Evolutionary conservation across 805 yeast genomes (phyloP).

Genomic region (Tetrapisispora nanseiensis): DNA sequence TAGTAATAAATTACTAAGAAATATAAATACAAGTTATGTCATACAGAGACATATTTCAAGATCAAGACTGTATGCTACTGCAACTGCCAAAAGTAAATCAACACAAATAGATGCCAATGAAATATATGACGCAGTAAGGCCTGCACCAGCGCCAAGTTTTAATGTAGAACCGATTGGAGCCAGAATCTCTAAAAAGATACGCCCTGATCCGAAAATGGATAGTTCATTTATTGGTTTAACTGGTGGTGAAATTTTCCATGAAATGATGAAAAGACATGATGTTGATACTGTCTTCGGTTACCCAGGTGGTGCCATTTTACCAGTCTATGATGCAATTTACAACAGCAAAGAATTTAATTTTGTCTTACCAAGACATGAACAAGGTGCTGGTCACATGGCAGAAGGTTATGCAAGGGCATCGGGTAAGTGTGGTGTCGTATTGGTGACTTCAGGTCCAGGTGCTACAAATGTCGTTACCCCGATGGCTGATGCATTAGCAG

Average conservation of each 20-base stretch:
- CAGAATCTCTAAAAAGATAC: conserved; percentile 2
- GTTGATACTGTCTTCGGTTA: conserved; percentile 96
- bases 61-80: not conserved
- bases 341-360: conserved; percentile 83
- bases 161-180: conserved; percentile 16
- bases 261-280: conserved; percentile 93
- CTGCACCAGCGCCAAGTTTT: conserved; percentile 32
- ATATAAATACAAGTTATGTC: not conserved
- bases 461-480: conserved; percentile 99
- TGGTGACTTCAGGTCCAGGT: conserved; percentile 99
- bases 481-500: conserved; percentile 93
- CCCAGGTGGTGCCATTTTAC: conserved; percentile 98
- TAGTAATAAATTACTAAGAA: not conserved
- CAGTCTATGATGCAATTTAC: conserved; percentile 94
- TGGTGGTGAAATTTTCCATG: conserved; percentile 98
- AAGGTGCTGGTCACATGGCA: conserved; percentile 99
- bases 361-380: conserved; percentile 93
- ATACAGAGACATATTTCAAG: not conserved
- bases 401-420: conserved; percentile 94
- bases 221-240: conserved; percentile 88
- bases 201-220: conserved; percentile 38
- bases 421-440: conserved; percentile 95
- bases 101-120: not conserved
- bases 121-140: conserved; percentile 11
- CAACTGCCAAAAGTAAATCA: not conserved